phyloP scores from a whole-genome alignment of 2,329 filamentous ascomycete genomes.

The Aureobasidium sp. region DNA sequence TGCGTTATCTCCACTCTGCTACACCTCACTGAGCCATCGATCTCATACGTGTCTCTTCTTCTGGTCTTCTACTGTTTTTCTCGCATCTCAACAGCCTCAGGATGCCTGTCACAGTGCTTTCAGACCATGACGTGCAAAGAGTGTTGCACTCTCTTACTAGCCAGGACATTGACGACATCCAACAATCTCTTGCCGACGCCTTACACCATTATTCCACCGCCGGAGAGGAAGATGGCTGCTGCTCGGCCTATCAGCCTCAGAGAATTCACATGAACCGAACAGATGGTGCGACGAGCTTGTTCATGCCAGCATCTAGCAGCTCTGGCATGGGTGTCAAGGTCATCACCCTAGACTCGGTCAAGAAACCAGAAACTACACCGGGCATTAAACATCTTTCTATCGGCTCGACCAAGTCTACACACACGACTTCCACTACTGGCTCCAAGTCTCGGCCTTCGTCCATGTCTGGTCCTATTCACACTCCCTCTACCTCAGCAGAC shows the following conservation, averaged over 20 bases:
- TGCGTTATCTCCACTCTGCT: not conserved
- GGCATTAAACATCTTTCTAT: conserved; percentile 21
- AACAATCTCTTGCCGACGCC: conserved; percentile 50
- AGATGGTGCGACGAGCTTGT: conserved; percentile 55
- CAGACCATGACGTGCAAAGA: conserved; percentile 46
- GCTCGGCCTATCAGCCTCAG: conserved; percentile 53
- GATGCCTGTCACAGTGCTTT: conserved; percentile 55
- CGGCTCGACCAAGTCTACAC: conserved; percentile 4
- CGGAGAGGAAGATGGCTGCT: conserved; percentile 48
- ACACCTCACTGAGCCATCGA: not conserved
- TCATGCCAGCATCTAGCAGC: conserved; percentile 58
- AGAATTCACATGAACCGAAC: conserved; percentile 52
- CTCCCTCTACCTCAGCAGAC: conserved; percentile 18
- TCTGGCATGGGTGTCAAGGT: conserved; percentile 57
- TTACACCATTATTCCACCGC: conserved; percentile 58
- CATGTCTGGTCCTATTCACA: conserved; percentile 20
- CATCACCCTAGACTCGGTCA: conserved; percentile 42
- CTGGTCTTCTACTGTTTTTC: not conserved
- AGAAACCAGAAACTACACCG: conserved; percentile 16
- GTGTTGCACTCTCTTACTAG: conserved; percentile 48
- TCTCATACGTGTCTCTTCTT: not conserved
- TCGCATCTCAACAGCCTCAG: not conserved
- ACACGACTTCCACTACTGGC: not conserved
- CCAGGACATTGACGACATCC: conserved; percentile 50
- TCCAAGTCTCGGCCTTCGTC: not conserved